phyloP scores from a whole-genome alignment of 345 rosid species.

The Eucalyptus rudis region DNA sequence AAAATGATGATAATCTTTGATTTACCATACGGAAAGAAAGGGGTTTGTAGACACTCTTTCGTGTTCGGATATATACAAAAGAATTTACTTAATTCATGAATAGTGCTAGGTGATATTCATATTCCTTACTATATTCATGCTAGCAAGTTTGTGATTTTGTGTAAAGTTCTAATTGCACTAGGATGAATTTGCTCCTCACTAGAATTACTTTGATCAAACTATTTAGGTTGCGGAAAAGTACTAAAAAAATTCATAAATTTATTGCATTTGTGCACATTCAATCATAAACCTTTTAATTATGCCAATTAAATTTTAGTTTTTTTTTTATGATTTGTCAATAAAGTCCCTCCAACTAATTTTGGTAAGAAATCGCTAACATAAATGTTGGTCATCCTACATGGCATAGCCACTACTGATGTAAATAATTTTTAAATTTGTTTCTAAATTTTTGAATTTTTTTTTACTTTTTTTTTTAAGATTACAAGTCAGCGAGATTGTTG shows the following conservation, averaged over 20 bases:
- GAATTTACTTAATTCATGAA: background rate
- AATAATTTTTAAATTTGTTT: too few relatives aligned
- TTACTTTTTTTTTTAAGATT: too few relatives aligned
- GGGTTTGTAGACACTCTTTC: background rate
- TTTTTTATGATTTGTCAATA: too few relatives aligned
- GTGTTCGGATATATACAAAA: background rate
- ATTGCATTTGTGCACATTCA: background rate
- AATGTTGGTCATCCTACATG: background rate
- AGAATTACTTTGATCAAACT: background rate
- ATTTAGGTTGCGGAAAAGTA: background rate
- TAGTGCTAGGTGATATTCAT: background rate
- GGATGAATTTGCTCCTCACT: background rate
- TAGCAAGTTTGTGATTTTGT: background rate
- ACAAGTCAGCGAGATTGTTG: rapidly evolving
- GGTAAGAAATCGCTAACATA: too few relatives aligned
- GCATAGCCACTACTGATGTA: rapidly evolving
- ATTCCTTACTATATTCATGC: background rate
- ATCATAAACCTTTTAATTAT: background rate
- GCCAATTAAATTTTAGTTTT: rapidly evolving
- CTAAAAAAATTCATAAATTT: background rate
- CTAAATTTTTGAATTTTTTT: too few relatives aligned
- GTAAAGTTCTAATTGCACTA: background rate
- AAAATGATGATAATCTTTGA: background rate
- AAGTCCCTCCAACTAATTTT: too few relatives aligned
- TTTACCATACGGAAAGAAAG: background rate